phyloP scores from a whole-genome alignment of 176 grass and related monocot genomes.

The Ananas comosus region DNA sequence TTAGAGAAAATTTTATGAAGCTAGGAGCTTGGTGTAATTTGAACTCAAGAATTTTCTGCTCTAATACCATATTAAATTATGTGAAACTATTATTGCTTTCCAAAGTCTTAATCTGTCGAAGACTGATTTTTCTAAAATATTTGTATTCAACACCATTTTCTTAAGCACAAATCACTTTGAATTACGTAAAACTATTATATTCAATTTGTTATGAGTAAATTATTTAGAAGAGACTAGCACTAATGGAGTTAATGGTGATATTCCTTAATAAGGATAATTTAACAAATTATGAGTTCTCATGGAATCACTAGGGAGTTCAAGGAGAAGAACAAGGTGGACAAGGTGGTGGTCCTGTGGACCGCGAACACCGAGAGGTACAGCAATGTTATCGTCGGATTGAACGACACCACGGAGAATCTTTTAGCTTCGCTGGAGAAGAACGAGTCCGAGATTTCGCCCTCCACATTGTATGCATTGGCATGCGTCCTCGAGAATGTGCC shows the following conservation, averaged over 20 bases:
- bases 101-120: too few relatives aligned
- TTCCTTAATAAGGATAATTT: neutral
- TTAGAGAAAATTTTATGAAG: too few relatives aligned
- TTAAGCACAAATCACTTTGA: too few relatives aligned
- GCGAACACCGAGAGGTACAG: slow-evolving; percentile 98
- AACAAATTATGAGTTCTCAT: neutral
- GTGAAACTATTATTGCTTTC: too few relatives aligned
- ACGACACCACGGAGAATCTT: slow-evolving; percentile 81
- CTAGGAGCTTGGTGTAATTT: too few relatives aligned
- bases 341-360: slow-evolving; percentile 88
- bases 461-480: slow-evolving; percentile 71
- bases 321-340: slow-evolving; percentile 86
- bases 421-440: slow-evolving; percentile 67
- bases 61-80: too few relatives aligned
- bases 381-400: slow-evolving; percentile 60
- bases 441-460: slow-evolving; percentile 78
- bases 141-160: too few relatives aligned
- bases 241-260: neutral
- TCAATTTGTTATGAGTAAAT: too few relatives aligned
- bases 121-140: too few relatives aligned
- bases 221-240: too few relatives aligned
- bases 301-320: slow-evolving; percentile 55
- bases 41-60: too few relatives aligned
- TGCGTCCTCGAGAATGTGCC: slow-evolving; percentile 79
- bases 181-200: too few relatives aligned